A percentile compares a stretch with the other conserved stretches of the same genome.
phyloP scores from a whole-genome alignment of 2,329 filamentous ascomycete genomes.

The Mycogone perniciosa region DNA sequence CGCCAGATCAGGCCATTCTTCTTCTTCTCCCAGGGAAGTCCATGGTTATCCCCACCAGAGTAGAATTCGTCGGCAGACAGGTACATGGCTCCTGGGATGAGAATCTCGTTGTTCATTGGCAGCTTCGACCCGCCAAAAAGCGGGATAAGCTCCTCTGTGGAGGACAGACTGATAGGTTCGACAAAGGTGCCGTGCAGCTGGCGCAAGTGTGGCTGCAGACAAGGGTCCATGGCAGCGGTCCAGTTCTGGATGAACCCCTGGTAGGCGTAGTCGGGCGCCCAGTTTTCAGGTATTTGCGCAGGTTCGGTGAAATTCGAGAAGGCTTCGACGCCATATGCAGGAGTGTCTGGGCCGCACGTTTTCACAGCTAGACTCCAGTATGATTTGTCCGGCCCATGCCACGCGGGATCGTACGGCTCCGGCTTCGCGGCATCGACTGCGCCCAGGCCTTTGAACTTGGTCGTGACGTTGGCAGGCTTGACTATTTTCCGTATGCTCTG shows the following conservation, averaged over 20 bases:
- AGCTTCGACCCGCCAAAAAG: slow-evolving; percentile 59
- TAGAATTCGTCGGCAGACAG: slow-evolving; percentile 53
- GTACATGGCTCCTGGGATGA: slow-evolving; percentile 61
- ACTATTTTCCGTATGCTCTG: slow-evolving; percentile 36
- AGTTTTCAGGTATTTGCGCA: slow-evolving; percentile 29
- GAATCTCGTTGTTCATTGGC: slow-evolving; percentile 56
- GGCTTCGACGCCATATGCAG: slow-evolving; percentile 33
- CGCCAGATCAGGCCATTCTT: slow-evolving; percentile 54
- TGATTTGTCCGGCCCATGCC: slow-evolving; percentile 38
- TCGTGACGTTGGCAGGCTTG: slow-evolving; percentile 37
- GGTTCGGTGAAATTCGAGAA: slow-evolving; percentile 25
- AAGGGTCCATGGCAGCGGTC: slow-evolving; percentile 52
- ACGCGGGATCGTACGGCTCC: slow-evolving; percentile 40
- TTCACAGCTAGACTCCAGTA: slow-evolving; percentile 56
- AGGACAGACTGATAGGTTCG: slow-evolving; percentile 44
- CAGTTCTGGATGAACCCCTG: slow-evolving; percentile 52
- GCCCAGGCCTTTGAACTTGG: slow-evolving; percentile 35
- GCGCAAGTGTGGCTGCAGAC: slow-evolving; percentile 48
- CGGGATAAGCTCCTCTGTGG: slow-evolving; percentile 50
- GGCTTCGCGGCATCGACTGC: slow-evolving; percentile 29
- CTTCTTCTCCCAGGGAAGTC: slow-evolving; percentile 54
- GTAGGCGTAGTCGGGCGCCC: slow-evolving; percentile 31
- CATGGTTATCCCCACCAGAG: slow-evolving; percentile 48
- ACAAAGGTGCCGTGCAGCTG: slow-evolving; percentile 52
- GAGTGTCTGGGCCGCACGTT: slow-evolving; percentile 51